These are phyloP conservation scores for Penicillium sp. DNA, from an alignment of 2,329 filamentous ascomycete genomes.

Conservation along the genomic window DNA sequence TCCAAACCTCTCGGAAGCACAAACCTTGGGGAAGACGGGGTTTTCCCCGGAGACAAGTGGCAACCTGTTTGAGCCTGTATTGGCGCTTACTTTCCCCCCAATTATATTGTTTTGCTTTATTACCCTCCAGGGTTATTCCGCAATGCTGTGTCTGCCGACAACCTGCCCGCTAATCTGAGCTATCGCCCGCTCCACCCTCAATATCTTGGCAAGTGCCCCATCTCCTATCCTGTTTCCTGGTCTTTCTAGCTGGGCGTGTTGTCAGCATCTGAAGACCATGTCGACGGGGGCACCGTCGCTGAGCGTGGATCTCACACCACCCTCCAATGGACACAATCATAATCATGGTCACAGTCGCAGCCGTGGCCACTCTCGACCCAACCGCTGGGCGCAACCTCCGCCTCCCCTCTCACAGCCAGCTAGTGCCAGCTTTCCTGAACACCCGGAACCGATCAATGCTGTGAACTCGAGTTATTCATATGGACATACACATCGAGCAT, in stretches of 20 bases:
- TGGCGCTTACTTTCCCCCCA: not conserved
- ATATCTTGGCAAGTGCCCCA: slow-evolving; percentile 17
- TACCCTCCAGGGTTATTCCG: not conserved
- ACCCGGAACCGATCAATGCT: slow-evolving; percentile 13
- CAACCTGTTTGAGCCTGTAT: not conserved
- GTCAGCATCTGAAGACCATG: slow-evolving; percentile 28
- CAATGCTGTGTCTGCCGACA: slow-evolving; percentile 2
- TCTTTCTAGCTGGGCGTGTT: slow-evolving; percentile 11
- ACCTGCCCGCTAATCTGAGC: slow-evolving; percentile 6
- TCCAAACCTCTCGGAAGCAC: too few species aligned
- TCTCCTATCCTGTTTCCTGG: slow-evolving; percentile 9
- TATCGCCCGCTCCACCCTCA: slow-evolving; percentile 4
- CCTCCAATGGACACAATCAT: slow-evolving; percentile 28
- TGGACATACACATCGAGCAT: slow-evolving; percentile 27
- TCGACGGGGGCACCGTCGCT: slow-evolving; percentile 34
- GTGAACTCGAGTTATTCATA: slow-evolving; percentile 23
- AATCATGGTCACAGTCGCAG: slow-evolving; percentile 29
- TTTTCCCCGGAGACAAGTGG: slow-evolving; percentile 2
- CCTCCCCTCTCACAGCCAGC: slow-evolving; percentile 27
- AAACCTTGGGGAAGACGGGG: slow-evolving; percentile 3
- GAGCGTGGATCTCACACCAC: slow-evolving; percentile 31
- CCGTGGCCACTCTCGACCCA: slow-evolving; percentile 38
- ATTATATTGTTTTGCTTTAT: slow-evolving; percentile 1
- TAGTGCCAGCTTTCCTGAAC: slow-evolving; percentile 22
- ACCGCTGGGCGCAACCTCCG: slow-evolving; percentile 32